Evolutionary conservation across 768 basidiomycete genomes (phyloP), one percentile per base, ranked within the genome.

Genomic region (Rhodotorula paludigena): DNA sequence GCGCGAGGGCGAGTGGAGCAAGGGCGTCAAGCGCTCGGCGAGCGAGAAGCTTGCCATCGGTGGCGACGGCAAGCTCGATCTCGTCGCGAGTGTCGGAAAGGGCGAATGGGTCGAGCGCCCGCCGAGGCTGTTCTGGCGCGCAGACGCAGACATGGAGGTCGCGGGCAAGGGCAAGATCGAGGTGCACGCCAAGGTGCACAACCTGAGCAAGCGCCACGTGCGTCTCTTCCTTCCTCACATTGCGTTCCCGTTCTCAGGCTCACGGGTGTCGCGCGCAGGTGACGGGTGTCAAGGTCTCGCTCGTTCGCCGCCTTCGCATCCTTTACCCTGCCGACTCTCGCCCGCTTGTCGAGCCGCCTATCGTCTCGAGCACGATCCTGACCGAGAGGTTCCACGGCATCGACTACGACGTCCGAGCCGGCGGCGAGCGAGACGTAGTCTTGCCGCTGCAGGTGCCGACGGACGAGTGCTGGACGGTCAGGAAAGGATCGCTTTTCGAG

Each of bases 121-220:
- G 25, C 56, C 61, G 33, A 68, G 70, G 42, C 35, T 75, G 54
- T 75, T 70, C 54, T 75, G 68, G 68, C 48, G 74, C 39, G 32
- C 68, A 5, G 68, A 70, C 25, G 35, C 35, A 9, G 59, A 64
- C 28, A n/a, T 44, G 38, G 60, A 60, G 3, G 32, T 55, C 3
- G 51, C 48, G 7, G 69, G 69, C 5, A 69, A 63, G 36, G 51
- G 47, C 28, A 45, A 44, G 51, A 42, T 64, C n/a, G 36, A 38
- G 57, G 60, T 73, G 9, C 23, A 44, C 5, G 67, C 74, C 36
- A 68, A 59, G 38, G 53, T 62, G 1, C 52, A 53, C 33, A 76
- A 76, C 44, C 30, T 57, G 10, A 69, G 64, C n/a, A 66, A 69
- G 35, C 57, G 63, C n/a, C 69, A 62, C 20, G 73, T 66, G 45